Evolutionary conservation across 768 basidiomycete species (phyloP).

Genomic region (Phanerochaete carnosa): DNA sequence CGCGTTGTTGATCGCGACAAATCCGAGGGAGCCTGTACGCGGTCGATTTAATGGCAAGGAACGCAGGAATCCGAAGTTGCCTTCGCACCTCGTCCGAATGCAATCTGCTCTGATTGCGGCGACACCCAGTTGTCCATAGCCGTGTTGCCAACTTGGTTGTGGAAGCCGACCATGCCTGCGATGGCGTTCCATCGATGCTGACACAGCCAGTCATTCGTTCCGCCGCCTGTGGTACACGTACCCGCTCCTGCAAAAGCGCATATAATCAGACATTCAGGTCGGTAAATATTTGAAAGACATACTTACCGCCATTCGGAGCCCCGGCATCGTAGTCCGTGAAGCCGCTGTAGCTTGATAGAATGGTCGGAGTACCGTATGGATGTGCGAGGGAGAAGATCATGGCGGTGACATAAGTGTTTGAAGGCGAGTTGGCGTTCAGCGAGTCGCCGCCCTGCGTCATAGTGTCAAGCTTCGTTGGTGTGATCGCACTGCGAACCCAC

Average conservation of each 20-base stretch:
- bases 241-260: slow-evolving; percentile 25
- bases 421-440: slow-evolving; percentile 55
- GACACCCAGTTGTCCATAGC: slow-evolving; percentile 56
- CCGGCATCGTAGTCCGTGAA: slow-evolving; percentile 51
- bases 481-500: slow-evolving; percentile 18
- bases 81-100: slow-evolving; percentile 62
- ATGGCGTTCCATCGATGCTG: slow-evolving; percentile 61
- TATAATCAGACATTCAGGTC: slow-evolving; percentile 23
- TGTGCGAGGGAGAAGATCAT: slow-evolving; percentile 65
- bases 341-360: slow-evolving; percentile 54
- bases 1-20: slow-evolving; percentile 66
- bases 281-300: not conserved
- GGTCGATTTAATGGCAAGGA: not conserved
- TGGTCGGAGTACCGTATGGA: slow-evolving; percentile 61
- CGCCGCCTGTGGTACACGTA: slow-evolving; percentile 47
- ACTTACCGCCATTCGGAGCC: slow-evolving; percentile 53
- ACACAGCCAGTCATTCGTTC: slow-evolving; percentile 61
- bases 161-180: slow-evolving; percentile 59
- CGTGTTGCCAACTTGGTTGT: slow-evolving; percentile 52
- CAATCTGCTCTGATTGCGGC: slow-evolving; percentile 55
- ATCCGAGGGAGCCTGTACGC: slow-evolving; percentile 49
- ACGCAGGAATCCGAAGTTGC: not conserved
- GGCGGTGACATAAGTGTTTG: slow-evolving; percentile 61
- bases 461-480: not conserved
- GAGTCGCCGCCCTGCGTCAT: slow-evolving; percentile 43